A percentile compares a stretch with the other conserved stretches of the same genome.
These are phyloP conservation scores for Saturnispora bothae DNA, from an alignment of 805 yeast species.

Conservation along the genomic window DNA sequence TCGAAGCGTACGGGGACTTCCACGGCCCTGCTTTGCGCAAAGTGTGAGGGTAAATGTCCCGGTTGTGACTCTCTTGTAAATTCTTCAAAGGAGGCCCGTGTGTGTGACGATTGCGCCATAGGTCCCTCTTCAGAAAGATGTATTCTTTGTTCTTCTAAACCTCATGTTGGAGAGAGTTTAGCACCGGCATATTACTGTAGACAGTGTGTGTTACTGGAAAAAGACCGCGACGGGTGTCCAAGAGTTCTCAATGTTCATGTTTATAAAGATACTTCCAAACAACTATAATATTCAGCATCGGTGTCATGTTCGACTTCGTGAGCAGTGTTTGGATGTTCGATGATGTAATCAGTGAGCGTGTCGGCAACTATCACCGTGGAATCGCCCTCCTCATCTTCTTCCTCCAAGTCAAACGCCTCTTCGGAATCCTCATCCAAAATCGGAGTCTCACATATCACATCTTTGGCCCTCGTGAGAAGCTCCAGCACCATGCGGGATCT, in stretches of 20 bases:
- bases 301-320: constrained; percentile 5
- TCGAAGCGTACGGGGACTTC: constrained; percentile 73
- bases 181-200: constrained; percentile 73
- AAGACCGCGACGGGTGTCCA: constrained; percentile 90
- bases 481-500: constrained; percentile 2
- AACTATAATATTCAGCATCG: constrained; percentile 3
- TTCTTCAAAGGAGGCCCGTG: constrained; percentile 53
- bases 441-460: constrained; percentile 24
- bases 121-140: constrained; percentile 59
- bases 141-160: constrained; percentile 54
- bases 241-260: constrained; percentile 57
- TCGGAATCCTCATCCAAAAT: background rate
- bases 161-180: constrained; percentile 35
- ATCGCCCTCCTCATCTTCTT: background rate
- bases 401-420: background rate
- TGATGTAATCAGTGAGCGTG: no score
- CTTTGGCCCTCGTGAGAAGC: constrained; percentile 12
- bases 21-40: constrained; percentile 64
- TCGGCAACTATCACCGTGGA: background rate
- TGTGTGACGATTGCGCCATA: constrained; percentile 80
- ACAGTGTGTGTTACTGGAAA: constrained; percentile 73
- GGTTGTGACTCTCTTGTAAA: constrained; percentile 78
- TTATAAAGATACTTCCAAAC: constrained; percentile 6
- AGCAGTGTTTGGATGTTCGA: no score
- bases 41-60: constrained; percentile 89